Conservation (phyloP, 2,329 filamentous ascomycete species). For the Ambrosiella xylebori region DNA sequence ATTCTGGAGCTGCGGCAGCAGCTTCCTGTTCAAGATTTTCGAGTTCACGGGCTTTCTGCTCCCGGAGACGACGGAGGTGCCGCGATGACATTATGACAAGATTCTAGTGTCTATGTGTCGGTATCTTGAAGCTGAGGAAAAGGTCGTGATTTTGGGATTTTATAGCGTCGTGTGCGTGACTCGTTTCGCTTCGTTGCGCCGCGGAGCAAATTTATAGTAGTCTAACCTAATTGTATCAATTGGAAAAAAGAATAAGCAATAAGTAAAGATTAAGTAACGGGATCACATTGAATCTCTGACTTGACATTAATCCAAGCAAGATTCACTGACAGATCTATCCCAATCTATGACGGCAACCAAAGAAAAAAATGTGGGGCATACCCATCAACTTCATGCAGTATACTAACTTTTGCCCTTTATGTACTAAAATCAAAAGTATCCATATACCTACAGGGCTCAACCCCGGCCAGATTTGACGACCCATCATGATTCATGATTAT, state of each 20-base stretch:
- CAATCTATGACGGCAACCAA: too few relatives aligned
- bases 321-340: too few relatives aligned
- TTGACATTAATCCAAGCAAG: too few relatives aligned
- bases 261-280: not conserved
- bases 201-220: too few relatives aligned
- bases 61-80: conserved; percentile 34
- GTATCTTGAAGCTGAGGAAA: too few relatives aligned
- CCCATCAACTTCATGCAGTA: not conserved
- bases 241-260: not conserved
- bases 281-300: too few relatives aligned
- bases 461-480: too few relatives aligned
- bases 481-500: not conserved
- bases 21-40: conserved; percentile 16
- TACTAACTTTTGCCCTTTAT: not conserved
- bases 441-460: not conserved
- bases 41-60: conserved; percentile 27
- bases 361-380: too few relatives aligned
- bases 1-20: conserved; percentile 19
- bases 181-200: too few relatives aligned
- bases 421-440: not conserved
- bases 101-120: not conserved
- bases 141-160: too few relatives aligned
- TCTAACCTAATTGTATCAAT: too few relatives aligned
- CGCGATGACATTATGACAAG: conserved; percentile 29
- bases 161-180: too few relatives aligned